Evolutionary conservation across 441 rosid genomes (phyloP).

Genomic region (Brassica hybrid): DNA sequence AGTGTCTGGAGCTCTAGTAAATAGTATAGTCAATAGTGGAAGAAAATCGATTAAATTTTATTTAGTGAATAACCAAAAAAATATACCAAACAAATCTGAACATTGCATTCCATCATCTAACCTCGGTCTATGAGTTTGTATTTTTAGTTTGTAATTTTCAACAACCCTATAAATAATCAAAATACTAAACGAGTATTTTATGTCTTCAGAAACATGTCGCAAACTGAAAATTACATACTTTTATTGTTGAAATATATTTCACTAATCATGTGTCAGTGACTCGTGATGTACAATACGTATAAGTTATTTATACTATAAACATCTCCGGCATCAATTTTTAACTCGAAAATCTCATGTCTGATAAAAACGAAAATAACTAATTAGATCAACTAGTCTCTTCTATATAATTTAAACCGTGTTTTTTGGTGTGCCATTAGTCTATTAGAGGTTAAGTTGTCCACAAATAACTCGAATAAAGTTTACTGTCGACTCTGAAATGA

Average conservation of each 20-base stretch:
- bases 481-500: not conserved
- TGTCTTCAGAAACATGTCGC: not conserved
- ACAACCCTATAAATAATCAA: slow-evolving; percentile 1
- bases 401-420: not conserved
- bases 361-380: not conserved
- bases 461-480: not conserved
- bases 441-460: not conserved
- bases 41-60: too few species aligned
- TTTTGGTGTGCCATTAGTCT: not conserved
- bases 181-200: too few species aligned
- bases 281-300: not conserved
- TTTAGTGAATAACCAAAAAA: not conserved
- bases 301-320: not conserved
- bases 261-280: too few species aligned
- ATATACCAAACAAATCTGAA: slow-evolving; percentile 7
- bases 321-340: not conserved
- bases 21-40: not conserved
- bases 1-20: not conserved
- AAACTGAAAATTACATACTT: not conserved
- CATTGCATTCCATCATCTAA: not conserved
- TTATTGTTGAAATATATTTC: slow-evolving; percentile 2
- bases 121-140: not conserved
- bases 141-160: slow-evolving; percentile 2
- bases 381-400: not conserved
- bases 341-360: not conserved